Percentiles rank a stretch among this genome's conserved stretches.
phyloP scores from a whole-genome alignment of 2,329 filamentous ascomycete species.

The Septoria linicola region DNA sequence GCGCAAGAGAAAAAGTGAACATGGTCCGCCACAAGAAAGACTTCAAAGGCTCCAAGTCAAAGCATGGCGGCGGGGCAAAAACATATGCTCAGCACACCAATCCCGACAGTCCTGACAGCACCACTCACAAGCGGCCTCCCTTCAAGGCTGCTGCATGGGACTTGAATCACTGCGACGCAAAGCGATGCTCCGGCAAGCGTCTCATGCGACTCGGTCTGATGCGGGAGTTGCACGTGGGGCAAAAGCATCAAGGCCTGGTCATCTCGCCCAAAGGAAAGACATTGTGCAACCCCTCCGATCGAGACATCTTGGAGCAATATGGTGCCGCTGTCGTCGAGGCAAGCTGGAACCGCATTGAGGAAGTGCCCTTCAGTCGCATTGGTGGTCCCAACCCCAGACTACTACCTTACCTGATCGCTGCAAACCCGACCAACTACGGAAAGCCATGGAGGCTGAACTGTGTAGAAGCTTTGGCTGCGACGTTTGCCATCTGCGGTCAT shows the following conservation, averaged over 20 bases:
- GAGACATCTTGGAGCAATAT: conserved; percentile 76
- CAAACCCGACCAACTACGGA: conserved; percentile 96
- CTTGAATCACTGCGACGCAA: conserved; percentile 94
- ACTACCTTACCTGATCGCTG: conserved; percentile 91
- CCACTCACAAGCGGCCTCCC: conserved; percentile 44
- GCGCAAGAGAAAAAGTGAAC: neutral
- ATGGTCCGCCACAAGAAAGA: conserved; percentile 84
- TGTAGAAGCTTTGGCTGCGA: conserved; percentile 88
- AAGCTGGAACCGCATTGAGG: conserved; percentile 88
- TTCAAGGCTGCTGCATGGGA: conserved; percentile 99
- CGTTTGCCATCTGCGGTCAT: conserved; percentile 90
- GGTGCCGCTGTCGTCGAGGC: conserved; percentile 96
- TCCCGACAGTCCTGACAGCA: conserved; percentile 25
- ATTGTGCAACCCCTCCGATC: conserved; percentile 79
- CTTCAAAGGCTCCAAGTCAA: conserved; percentile 56
- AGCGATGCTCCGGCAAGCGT: conserved; percentile 92
- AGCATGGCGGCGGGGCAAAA: conserved; percentile 58
- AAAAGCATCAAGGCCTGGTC: conserved; percentile 88
- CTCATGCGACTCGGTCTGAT: conserved; percentile 90
- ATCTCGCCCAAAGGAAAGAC: conserved; percentile 93
- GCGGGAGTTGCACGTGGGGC: conserved; percentile 86
- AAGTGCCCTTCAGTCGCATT: conserved; percentile 87
- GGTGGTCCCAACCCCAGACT: conserved; percentile 90
- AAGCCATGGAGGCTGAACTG: conserved; percentile 94
- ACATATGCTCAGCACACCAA: conserved; percentile 36